Percentiles rank a stretch among this genome's conserved stretches.
These are phyloP conservation scores for Fusarium dimerum DNA, from an alignment of 2,329 filamentous ascomycete species.

Conservation along the genomic window DNA sequence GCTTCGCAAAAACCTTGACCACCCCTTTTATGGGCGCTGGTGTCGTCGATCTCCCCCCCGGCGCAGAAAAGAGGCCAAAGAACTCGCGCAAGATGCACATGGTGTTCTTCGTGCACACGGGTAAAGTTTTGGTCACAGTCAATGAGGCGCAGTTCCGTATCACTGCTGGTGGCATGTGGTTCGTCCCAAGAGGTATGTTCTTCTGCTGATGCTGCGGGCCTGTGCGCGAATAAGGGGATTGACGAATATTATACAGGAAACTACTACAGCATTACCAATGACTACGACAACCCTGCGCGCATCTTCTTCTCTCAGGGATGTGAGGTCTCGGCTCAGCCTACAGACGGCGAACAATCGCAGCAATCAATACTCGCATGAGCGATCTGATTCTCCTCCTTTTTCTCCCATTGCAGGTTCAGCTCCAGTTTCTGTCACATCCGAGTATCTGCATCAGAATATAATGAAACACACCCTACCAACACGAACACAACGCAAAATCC, in stretches of 20 bases:
- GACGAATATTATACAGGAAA: slow-evolving; percentile 64
- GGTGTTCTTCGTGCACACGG: slow-evolving; percentile 87
- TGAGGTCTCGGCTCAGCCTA: slow-evolving; percentile 45
- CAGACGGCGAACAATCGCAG: slow-evolving; percentile 24
- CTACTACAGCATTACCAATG: slow-evolving; percentile 88
- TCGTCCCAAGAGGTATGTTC: slow-evolving; percentile 86
- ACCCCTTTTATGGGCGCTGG: slow-evolving; percentile 87
- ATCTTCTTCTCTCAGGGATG: slow-evolving; percentile 94
- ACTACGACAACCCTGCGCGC: slow-evolving; percentile 68
- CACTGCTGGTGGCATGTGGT: slow-evolving; percentile 85
- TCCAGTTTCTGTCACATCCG: not conserved
- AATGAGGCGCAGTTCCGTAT: slow-evolving; percentile 78
- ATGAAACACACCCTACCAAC: too few relatives aligned
- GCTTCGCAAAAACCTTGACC: slow-evolving; percentile 84
- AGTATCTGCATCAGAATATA: too few relatives aligned
- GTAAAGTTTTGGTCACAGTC: slow-evolving; percentile 78
- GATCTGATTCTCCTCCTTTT: too few relatives aligned
- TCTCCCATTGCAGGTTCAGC: not conserved
- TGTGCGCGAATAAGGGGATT: too few relatives aligned
- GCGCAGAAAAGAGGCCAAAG: slow-evolving; percentile 83
- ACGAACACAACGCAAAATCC: too few relatives aligned
- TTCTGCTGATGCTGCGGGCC: too few relatives aligned
- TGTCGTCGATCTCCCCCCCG: slow-evolving; percentile 83
- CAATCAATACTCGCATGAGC: slow-evolving; percentile 22
- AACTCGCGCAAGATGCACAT: slow-evolving; percentile 96